These are phyloP conservation scores for Solanum boliviense DNA, from an alignment of 257 asterid species.

Conservation along the genomic window DNA sequence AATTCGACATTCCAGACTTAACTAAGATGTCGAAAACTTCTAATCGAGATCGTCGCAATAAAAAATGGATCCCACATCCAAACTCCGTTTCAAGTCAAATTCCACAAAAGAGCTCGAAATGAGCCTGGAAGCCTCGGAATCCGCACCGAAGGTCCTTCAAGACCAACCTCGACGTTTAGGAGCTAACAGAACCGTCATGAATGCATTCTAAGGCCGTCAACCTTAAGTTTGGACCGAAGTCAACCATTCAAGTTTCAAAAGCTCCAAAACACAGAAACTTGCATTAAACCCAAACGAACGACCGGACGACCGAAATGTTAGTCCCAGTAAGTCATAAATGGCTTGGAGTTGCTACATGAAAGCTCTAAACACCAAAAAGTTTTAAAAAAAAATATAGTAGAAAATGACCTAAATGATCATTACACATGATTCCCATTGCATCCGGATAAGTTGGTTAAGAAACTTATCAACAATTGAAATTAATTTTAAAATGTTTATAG, in stretches of 20 bases:
- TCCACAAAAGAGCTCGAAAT: not conserved
- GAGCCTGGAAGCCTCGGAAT: not conserved
- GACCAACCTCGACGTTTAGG: not conserved
- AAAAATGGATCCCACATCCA: not conserved
- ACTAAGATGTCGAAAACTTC: not conserved
- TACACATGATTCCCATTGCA: not conserved
- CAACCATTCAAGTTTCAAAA: not conserved
- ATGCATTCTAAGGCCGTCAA: not conserved
- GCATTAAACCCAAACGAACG: not conserved
- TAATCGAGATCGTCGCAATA: not conserved
- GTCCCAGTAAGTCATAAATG: not conserved
- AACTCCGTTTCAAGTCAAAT: too few species aligned
- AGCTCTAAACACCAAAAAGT: not conserved
- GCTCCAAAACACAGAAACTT: not conserved
- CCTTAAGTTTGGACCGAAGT: not conserved
- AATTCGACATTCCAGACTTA: not conserved
- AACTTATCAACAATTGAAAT: too few species aligned
- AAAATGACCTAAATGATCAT: not conserved
- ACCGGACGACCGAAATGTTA: not conserved
- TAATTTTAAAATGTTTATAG: too few species aligned
- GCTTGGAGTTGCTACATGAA: not conserved
- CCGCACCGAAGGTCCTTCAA: not conserved
- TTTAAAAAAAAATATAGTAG: not conserved
- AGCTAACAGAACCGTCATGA: not conserved
- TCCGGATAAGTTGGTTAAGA: not conserved